phyloP scores from a whole-genome alignment of 2,329 filamentous ascomycete species.

The Cordyceps sp. region DNA sequence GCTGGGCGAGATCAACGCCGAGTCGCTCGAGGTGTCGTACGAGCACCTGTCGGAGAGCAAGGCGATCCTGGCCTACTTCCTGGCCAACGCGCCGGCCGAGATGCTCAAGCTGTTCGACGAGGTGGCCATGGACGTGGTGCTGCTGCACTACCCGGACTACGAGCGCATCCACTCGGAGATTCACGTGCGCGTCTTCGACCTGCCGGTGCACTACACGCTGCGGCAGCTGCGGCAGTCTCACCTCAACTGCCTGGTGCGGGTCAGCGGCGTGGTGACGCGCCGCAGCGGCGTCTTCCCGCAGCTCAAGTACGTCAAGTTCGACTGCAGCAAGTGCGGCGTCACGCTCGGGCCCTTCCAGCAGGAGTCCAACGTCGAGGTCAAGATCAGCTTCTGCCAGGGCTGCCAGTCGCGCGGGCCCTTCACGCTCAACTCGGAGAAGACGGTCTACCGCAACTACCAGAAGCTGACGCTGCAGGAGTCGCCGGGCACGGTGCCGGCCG shows the following conservation, averaged over 20 bases:
- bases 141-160: constrained; percentile 94
- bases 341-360: constrained; percentile 94
- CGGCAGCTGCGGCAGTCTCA: constrained; percentile 90
- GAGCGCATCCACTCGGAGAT: constrained; percentile 96
- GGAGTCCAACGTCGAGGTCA: constrained; percentile 91
- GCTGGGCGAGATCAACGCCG: constrained; percentile 92
- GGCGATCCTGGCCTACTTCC: constrained; percentile 85
- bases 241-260: constrained; percentile 85
- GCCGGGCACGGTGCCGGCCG: constrained; percentile 88
- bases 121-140: constrained; percentile 88
- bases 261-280: constrained; percentile 88
- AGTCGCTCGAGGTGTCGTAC: constrained; percentile 91
- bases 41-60: constrained; percentile 81
- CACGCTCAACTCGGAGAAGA: constrained; percentile 91
- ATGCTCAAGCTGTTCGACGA: constrained; percentile 93
- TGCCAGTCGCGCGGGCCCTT: constrained; percentile 94
- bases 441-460: constrained; percentile 96
- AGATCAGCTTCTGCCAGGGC: constrained; percentile 89
- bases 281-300: constrained; percentile 93
- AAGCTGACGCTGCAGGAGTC: constrained; percentile 96
- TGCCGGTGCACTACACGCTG: constrained; percentile 88
- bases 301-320: constrained; percentile 96
- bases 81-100: constrained; percentile 90
- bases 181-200: constrained; percentile 87
- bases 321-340: constrained; percentile 82